Percentiles rank a stretch among this genome's conserved stretches.
phyloP scores from a whole-genome alignment of 1,284 basidiomycete genomes.

The Trametes hirsuta region DNA sequence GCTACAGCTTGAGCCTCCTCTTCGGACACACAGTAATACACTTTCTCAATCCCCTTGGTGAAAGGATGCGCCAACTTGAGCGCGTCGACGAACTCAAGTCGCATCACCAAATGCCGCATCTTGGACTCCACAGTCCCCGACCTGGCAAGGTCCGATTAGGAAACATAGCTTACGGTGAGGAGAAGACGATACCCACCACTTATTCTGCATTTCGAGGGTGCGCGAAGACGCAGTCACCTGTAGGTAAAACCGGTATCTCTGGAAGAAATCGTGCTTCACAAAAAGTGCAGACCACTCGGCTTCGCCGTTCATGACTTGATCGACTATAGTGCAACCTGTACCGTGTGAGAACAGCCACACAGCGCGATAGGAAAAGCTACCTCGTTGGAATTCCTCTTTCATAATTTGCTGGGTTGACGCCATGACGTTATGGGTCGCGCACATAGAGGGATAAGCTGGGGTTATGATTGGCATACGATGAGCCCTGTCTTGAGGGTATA shows the following conservation, averaged over 20 bases:
- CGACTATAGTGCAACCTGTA: constrained; percentile 88
- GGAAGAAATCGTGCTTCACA: constrained; percentile 94
- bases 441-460: constrained; percentile 99
- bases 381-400: constrained; percentile 95
- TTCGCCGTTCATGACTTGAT: constrained; percentile 85
- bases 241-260: constrained; percentile 96
- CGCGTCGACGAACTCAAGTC: constrained; percentile 94
- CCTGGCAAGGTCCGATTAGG: constrained; percentile 24
- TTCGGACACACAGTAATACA: constrained; percentile 83
- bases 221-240: constrained; percentile 94
- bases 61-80: constrained; percentile 94
- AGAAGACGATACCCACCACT: constrained; percentile 69
- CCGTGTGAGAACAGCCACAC: not conserved
- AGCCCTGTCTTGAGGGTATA: constrained; percentile 91
- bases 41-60: constrained; percentile 91
- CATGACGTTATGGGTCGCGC: constrained; percentile 97
- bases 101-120: constrained; percentile 95
- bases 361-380: constrained; percentile 40
- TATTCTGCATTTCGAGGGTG: constrained; percentile 86
- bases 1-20: constrained; percentile 87
- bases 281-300: constrained; percentile 92
- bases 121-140: constrained; percentile 84
- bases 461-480: constrained; percentile 99
- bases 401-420: constrained; percentile 96
- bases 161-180: not conserved